Evolutionary conservation across 1,139 yeast species (phyloP).

Genomic region (Debaryomyces fabryi): DNA sequence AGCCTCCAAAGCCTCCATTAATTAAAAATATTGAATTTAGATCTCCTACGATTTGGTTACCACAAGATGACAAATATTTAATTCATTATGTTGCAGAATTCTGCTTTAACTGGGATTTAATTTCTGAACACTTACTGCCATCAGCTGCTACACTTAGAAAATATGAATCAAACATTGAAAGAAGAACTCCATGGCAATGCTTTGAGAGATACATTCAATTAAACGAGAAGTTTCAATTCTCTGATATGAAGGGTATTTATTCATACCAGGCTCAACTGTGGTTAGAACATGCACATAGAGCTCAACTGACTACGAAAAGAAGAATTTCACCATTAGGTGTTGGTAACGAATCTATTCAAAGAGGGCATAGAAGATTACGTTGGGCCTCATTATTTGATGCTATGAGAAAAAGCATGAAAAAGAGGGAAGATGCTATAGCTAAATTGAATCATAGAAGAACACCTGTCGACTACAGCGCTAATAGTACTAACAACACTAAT

Average conservation of each 20-base stretch:
- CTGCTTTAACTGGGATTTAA: constrained; percentile 91
- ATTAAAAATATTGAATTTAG: constrained; percentile 75
- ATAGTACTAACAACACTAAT: constrained; percentile 14
- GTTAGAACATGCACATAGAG: constrained; percentile 88
- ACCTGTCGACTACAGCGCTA: constrained; percentile 19
- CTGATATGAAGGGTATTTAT: constrained; percentile 86
- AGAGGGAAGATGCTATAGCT: constrained; percentile 62
- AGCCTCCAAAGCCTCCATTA: constrained; percentile 90
- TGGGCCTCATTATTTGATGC: constrained; percentile 98
- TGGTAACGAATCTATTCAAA: constrained; percentile 84
- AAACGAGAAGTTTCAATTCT: constrained; percentile 81
- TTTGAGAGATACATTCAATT: constrained; percentile 94
- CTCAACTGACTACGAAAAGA: constrained; percentile 84
- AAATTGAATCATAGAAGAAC: constrained; percentile 37
- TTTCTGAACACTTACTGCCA: constrained; percentile 73
- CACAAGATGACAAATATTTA: constrained; percentile 84
- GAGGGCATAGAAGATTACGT: constrained; percentile 86
- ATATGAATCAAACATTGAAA: constrained; percentile 83
- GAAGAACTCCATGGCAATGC: constrained; percentile 98
- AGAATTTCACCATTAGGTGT: constrained; percentile 91
- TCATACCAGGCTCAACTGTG: constrained; percentile 86
- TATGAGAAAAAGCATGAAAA: constrained; percentile 84
- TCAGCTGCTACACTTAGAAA: constrained; percentile 60
- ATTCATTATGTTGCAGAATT: constrained; percentile 83
- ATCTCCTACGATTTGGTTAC: constrained; percentile 94